A percentile compares a stretch with the other conserved stretches of the same genome.
Conservation (phyloP, 805 yeast species). For the Metschnikowia proteae region DNA sequence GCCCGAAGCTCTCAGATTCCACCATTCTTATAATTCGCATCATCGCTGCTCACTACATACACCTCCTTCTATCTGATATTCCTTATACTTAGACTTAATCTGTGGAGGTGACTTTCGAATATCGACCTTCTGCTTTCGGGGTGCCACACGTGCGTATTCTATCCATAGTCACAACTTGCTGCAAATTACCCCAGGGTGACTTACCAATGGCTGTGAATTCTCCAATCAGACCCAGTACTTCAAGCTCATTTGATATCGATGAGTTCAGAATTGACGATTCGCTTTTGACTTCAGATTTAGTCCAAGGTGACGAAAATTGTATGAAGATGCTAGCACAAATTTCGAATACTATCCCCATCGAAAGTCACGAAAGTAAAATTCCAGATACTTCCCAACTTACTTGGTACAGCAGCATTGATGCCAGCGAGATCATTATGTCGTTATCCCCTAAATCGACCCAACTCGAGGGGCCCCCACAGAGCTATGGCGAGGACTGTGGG, state of each 20-base stretch:
- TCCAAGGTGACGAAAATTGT: constrained; percentile 1
- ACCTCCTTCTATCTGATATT: no score
- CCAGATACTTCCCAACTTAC: background rate
- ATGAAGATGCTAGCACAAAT: constrained; percentile 9
- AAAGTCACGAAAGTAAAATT: background rate
- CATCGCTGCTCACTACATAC: no score
- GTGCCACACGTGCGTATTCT: background rate
- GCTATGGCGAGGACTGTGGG: background rate
- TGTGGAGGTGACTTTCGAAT: no score
- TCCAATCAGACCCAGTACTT: background rate
- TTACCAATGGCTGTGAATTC: background rate
- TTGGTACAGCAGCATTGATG: background rate
- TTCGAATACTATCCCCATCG: background rate
- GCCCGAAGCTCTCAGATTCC: background rate
- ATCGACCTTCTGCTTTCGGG: background rate
- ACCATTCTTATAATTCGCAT: background rate
- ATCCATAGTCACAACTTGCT: background rate
- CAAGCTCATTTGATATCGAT: background rate
- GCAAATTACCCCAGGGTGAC: background rate
- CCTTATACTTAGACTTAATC: no score
- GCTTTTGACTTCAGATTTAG: constrained; percentile 12
- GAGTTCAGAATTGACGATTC: constrained; percentile 3
- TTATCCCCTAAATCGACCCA: background rate
- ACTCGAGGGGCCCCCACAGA: background rate
- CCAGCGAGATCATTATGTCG: background rate